phyloP scores from a whole-genome alignment of 2,329 filamentous ascomycete genomes.

The Pyrenochaeta sp. region DNA sequence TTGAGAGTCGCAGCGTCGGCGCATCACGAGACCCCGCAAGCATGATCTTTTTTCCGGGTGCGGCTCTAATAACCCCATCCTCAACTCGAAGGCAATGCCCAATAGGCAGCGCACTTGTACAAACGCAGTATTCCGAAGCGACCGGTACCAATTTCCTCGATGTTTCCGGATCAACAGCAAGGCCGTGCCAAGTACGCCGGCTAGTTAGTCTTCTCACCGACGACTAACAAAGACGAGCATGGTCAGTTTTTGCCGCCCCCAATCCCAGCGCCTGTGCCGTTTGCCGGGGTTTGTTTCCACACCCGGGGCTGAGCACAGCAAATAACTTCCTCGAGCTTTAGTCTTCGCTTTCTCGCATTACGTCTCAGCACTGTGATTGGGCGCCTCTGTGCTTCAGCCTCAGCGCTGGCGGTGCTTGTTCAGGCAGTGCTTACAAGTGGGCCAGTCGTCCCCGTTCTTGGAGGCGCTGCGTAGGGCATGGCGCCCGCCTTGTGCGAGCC shows the following conservation, averaged over 20 bases:
- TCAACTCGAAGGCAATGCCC: neutral
- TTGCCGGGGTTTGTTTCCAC: neutral
- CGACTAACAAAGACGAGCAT: neutral
- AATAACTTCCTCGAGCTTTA: neutral
- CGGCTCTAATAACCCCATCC: neutral
- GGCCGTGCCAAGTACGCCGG: neutral
- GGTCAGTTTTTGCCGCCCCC: neutral
- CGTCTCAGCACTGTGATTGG: neutral
- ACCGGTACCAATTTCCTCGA: neutral
- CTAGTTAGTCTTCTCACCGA: neutral
- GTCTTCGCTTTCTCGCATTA: neutral
- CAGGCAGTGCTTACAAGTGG: neutral
- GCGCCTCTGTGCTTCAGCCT: slow-evolving; percentile 1
- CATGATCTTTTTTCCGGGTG: neutral
- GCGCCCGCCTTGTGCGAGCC: slow-evolving; percentile 1
- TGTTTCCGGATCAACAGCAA: neutral
- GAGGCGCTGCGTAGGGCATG: neutral
- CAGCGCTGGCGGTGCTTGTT: neutral
- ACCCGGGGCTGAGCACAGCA: neutral
- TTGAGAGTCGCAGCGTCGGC: neutral
- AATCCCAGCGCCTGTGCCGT: neutral
- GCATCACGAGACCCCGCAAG: neutral
- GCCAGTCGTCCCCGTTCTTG: neutral
- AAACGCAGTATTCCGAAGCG: neutral
- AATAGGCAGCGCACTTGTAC: neutral